These are phyloP conservation scores for Nitzschia sp. DNA, from an alignment of 108 stramenopile species.

Conservation along the genomic window DNA sequence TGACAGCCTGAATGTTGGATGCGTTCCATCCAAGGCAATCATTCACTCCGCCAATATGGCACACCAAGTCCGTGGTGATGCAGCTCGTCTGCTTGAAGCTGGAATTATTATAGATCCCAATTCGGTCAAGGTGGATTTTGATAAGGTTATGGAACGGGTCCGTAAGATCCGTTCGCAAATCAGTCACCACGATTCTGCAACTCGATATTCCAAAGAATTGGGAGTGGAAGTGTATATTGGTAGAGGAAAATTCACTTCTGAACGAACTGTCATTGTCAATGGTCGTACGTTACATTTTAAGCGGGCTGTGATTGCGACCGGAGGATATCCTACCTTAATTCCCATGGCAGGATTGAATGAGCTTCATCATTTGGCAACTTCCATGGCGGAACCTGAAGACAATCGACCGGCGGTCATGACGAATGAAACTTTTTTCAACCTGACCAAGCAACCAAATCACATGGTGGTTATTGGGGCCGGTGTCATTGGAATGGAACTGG, in stretches of 20 bases:
- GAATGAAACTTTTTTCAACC: constrained; percentile 88
- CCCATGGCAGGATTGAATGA: constrained; percentile 64
- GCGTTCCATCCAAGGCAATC: constrained; percentile 89
- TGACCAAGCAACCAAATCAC: constrained; percentile 70
- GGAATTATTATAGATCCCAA: constrained; percentile 59
- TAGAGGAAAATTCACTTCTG: constrained; percentile 49
- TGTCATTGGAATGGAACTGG: constrained; percentile 89
- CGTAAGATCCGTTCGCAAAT: constrained; percentile 73
- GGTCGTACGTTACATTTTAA: constrained; percentile 57
- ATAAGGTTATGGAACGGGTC: constrained; percentile 82
- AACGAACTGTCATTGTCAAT: constrained; percentile 60
- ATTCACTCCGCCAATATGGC: constrained; percentile 70
- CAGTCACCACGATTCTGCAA: constrained; percentile 77
- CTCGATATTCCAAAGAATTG: constrained; percentile 64
- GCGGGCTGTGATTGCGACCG: constrained; percentile 83
- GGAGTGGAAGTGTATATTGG: constrained; percentile 73
- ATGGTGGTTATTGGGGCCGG: constrained; percentile 86
- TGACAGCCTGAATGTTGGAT: constrained; percentile 83
- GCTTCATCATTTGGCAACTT: constrained; percentile 45
- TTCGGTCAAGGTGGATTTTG: constrained; percentile 78
- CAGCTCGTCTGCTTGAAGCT: constrained; percentile 50
- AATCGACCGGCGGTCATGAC: constrained; percentile 71
- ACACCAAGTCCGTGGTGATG: constrained; percentile 48
- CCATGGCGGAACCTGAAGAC: constrained; percentile 3
- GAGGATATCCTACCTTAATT: constrained; percentile 73